Base-by-base conservation (phyloP, 164 flowering plant species). In the Piper longum region DNA sequence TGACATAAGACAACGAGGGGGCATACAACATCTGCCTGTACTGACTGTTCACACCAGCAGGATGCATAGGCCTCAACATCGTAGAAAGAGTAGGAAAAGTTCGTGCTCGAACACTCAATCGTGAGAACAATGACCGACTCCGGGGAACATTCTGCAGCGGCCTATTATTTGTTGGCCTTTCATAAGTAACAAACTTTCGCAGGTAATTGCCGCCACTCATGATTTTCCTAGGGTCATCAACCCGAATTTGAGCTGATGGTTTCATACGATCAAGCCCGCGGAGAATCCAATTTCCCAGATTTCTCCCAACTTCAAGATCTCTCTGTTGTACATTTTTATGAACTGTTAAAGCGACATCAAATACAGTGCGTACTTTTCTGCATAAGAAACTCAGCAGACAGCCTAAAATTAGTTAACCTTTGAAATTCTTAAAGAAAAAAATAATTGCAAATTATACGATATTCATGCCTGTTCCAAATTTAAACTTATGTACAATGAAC, bases 241-340 rank as follows among this genome's bases (percentile, higher is more conserved):
- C 76, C 60, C 96, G 82, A 56, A 89, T 93, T 59, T 86, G 81
- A 54, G 96, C 98, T 3, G 85, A 81, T 14, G 97, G 97, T 68
- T 89, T 89, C 81, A 77, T 72, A 39, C 76, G 75, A 63, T 88
- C 96, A 41, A 93, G 89, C 80, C 86, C 78, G 8, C 92, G 74
- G 9, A 93, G 85, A 62, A 93, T 85, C 88, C 84, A 64, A 73
- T 88, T 93, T n/a, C 92, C 95, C n/a, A 89, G 73, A 65, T 75
- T 88, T 64, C 85, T 73, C 18, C 96, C 96, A 55, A 83, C 92
- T 77, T 84, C 95, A 54, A 89, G 67, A 69, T 88, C 97, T 67
- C 90, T 84, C 61, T 88, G 74, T 68, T 89, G 96, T 74, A 89
- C 71, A 57, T 76, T 88, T 48, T 43, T 64, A 69, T 88, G 96